Conservation (phyloP, 768 basidiomycete species). For the Tylopilus felleus region DNA sequence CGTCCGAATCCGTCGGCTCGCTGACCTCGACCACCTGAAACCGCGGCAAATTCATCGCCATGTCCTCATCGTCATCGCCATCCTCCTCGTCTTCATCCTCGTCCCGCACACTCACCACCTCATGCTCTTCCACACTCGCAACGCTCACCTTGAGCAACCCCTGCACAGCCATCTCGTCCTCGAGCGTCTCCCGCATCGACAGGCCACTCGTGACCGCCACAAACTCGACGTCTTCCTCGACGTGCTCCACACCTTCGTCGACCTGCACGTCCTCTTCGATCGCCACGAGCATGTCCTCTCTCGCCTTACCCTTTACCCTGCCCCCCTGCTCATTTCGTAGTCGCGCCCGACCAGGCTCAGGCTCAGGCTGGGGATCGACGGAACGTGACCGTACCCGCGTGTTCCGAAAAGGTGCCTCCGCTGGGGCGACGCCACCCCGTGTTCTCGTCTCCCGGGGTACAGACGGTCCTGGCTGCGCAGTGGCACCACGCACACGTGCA, state of each 20-base stretch:
- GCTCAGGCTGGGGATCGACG: conserved; percentile 9
- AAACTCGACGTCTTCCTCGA: not conserved
- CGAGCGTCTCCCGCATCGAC: conserved; percentile 6
- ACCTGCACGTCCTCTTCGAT: conserved; percentile 8
- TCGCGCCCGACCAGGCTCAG: not conserved
- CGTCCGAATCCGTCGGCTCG: conserved; percentile 28
- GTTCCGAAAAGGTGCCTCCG: conserved; percentile 15
- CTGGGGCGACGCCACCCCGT: not conserved
- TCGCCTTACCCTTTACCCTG: conserved; percentile 8
- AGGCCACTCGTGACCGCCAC: not conserved
- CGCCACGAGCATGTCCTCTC: not conserved
- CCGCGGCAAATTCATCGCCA: not conserved
- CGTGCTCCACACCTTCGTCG: not conserved
- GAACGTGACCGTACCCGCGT: conserved; percentile 25
- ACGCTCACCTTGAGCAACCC: conserved; percentile 14
- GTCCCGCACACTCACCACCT: not conserved
- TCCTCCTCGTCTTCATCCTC: not conserved
- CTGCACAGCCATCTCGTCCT: conserved; percentile 26
- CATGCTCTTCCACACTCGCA: not conserved
- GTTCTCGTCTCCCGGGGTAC: not conserved
- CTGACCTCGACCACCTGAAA: conserved; percentile 10
- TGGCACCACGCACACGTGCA: conserved; percentile 7
- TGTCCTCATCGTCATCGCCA: not conserved
- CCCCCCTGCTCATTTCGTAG: not conserved
- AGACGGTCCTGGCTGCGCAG: conserved; percentile 15